Evolutionary conservation across 352 stramenopile species (phyloP), one percentile per base, ranked within the genome.

Genomic region (Phytopythium vexans): DNA sequence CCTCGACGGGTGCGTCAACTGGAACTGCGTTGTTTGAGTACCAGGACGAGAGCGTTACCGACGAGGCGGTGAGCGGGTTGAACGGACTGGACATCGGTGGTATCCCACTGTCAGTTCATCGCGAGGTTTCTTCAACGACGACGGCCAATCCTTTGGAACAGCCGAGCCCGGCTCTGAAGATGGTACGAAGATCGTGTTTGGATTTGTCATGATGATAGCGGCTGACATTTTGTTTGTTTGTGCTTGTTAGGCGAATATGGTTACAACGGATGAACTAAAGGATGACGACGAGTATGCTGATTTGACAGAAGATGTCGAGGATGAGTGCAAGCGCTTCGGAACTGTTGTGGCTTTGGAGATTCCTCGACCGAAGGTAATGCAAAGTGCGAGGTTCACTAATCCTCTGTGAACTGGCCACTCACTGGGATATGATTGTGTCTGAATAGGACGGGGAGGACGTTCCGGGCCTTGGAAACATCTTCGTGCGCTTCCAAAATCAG

Each of bases 251-350:
- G 68, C 69, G 41, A 94, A 95, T 62, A 95, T 95, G 83, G 77
- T 95, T 58, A 82, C 77, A 46, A 57, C 83, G 67, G 77, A 89
- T 64, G 86, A 95, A 48, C 70, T 95, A 35, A 82, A 76, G 47
- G 78, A 95, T 79, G 86, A 95, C 49, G 79, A 90, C 46, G 82
- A 92, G 55, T 95, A 80, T 80, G 74, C 76, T 58, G 86, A 95
- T 72, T 67, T 95, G 69, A 83, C 86, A 64, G 83, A 94, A 77
- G 86, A 95, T 65, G 83, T 95, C 46, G 83, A 93, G 67, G 82
- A 94, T 63, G 86, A 95, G 56, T 95, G 86, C 70, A 95, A 92
- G 64, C 85, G 85, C 33, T 95, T 94, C 50, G 86, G 86, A 55
- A 70, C 62, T 6, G 74, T 95, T 3, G 64, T 77, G 36, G 60